A percentile compares a stretch with the other conserved stretches of the same genome.
Evolutionary conservation across 805 yeast species (phyloP).

Genomic region (Isabelozyma pseudorhagii): DNA sequence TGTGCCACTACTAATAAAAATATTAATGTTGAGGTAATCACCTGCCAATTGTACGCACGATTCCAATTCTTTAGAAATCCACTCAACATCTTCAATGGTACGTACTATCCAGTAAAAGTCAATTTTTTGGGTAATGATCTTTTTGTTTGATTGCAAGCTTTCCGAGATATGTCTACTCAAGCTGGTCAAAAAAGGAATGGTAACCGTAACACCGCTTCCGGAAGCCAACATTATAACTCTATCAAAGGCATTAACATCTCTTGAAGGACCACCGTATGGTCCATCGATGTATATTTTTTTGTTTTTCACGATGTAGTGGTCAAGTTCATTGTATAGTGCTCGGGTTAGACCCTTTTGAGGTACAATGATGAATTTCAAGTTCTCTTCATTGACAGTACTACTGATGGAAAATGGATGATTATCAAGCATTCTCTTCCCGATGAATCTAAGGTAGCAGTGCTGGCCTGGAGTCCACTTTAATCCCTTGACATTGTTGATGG

Average conservation of each 20-base stretch:
- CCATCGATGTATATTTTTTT: constrained; percentile 48
- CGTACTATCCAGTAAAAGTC: constrained; percentile 46
- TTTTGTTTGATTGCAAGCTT: constrained; percentile 3
- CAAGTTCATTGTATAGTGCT: constrained; percentile 25
- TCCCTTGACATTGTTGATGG: constrained; percentile 31
- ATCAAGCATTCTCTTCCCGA: constrained; percentile 43
- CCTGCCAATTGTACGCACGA: constrained; percentile 23
- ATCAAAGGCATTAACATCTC: constrained; percentile 46
- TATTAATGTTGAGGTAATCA: constrained; percentile 20
- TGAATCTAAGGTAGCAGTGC: constrained; percentile 49
- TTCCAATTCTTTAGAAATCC: constrained; percentile 39
- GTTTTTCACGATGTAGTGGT: constrained; percentile 19
- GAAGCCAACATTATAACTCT: constrained; percentile 40
- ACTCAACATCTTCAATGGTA: constrained; percentile 26
- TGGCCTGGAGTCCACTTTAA: constrained; percentile 54
- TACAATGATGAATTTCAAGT: constrained; percentile 42
- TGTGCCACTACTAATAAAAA: constrained; percentile 15
- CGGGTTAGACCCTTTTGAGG: constrained; percentile 48
- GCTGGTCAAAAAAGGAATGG: constrained; percentile 40
- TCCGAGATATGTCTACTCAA: constrained; percentile 14
- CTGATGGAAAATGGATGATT: constrained; percentile 57
- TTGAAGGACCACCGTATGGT: constrained; percentile 53
- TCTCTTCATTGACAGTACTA: constrained; percentile 22
- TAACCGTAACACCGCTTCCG: constrained; percentile 54
- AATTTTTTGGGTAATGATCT: constrained; percentile 19